Conservation (phyloP, 78 protist genomes). For the Dictyostelium citrinum region DNA sequence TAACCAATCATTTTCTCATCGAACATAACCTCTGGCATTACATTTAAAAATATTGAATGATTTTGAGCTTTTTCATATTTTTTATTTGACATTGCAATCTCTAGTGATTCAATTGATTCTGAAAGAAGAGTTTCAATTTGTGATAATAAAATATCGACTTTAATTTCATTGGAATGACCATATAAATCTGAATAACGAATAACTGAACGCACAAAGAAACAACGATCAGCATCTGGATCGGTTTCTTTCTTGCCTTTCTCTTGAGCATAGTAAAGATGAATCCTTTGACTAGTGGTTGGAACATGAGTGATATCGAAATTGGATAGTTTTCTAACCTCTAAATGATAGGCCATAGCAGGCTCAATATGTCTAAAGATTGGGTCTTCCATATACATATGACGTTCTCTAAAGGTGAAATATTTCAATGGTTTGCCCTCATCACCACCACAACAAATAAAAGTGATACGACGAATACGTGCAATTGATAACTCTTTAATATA, state of each 20-base stretch:
- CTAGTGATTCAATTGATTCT: conserved; percentile 86
- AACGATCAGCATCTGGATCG: conserved; percentile 78
- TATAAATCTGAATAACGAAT: conserved; percentile 80
- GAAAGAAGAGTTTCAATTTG: conserved; percentile 85
- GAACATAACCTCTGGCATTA: conserved; percentile 84
- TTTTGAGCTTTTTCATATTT: conserved; percentile 33
- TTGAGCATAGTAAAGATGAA: conserved; percentile 90
- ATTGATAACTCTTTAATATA: not conserved
- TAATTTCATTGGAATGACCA: conserved; percentile 39
- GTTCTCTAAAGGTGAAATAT: conserved; percentile 90
- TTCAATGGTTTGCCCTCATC: conserved; percentile 33
- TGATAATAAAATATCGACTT: conserved; percentile 62
- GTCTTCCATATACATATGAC: conserved; percentile 86
- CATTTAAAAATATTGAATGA: conserved; percentile 91
- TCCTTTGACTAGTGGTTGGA: conserved; percentile 78
- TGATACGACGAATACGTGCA: conserved; percentile 52
- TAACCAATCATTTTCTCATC: conserved; percentile 60
- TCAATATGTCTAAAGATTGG: conserved; percentile 90
- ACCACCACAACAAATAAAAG: conserved; percentile 44
- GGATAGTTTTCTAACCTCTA: conserved; percentile 87
- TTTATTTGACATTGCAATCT: conserved; percentile 67
- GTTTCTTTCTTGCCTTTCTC: conserved; percentile 78
- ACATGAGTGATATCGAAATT: conserved; percentile 84
- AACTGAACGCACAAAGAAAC: conserved; percentile 92
- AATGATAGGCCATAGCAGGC: conserved; percentile 92